phyloP scores from a whole-genome alignment of 805 yeast species.

The Isabelozyma pseudorhagii region DNA sequence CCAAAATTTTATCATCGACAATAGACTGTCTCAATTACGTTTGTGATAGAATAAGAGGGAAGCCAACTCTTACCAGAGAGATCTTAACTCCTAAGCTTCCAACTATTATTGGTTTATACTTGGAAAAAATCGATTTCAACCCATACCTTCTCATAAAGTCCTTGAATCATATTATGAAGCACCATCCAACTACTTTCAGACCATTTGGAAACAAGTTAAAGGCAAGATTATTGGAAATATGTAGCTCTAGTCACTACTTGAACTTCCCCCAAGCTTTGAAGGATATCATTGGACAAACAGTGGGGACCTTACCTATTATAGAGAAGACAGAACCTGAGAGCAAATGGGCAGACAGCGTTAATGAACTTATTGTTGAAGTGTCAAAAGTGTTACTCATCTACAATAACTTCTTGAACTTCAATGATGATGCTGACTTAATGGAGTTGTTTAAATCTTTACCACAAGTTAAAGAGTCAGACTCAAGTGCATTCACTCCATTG shows the following conservation, averaged over 20 bases:
- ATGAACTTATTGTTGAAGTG: slow-evolving; percentile 48
- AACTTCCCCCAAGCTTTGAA: slow-evolving; percentile 40
- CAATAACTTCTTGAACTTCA: slow-evolving; percentile 54
- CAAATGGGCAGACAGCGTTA: slow-evolving; percentile 45
- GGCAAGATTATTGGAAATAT: slow-evolving; percentile 34
- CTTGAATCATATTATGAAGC: slow-evolving; percentile 39
- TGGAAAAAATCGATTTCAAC: slow-evolving; percentile 35
- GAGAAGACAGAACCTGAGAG: slow-evolving; percentile 51
- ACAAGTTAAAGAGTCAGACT: slow-evolving; percentile 5
- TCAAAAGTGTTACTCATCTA: slow-evolving; percentile 56
- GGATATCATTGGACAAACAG: slow-evolving; percentile 41
- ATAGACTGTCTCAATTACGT: slow-evolving; percentile 40
- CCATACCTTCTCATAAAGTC: slow-evolving; percentile 34
- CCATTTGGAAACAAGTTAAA: slow-evolving; percentile 70
- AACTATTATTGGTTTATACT: slow-evolving; percentile 50
- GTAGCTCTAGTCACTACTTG: slow-evolving; percentile 31
- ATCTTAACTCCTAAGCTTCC: slow-evolving; percentile 76
- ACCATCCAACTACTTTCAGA: slow-evolving; percentile 76
- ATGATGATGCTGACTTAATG: slow-evolving; percentile 50
- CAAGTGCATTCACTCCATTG: slow-evolving; percentile 44
- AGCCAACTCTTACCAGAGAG: slow-evolving; percentile 82
- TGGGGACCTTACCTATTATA: slow-evolving; percentile 54
- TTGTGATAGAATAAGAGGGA: slow-evolving; percentile 60
- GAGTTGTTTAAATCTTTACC: slow-evolving; percentile 36
- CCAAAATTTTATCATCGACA: slow-evolving; percentile 30